phyloP scores from a whole-genome alignment of 768 basidiomycete species.

The Coprinopsis cinerea region DNA sequence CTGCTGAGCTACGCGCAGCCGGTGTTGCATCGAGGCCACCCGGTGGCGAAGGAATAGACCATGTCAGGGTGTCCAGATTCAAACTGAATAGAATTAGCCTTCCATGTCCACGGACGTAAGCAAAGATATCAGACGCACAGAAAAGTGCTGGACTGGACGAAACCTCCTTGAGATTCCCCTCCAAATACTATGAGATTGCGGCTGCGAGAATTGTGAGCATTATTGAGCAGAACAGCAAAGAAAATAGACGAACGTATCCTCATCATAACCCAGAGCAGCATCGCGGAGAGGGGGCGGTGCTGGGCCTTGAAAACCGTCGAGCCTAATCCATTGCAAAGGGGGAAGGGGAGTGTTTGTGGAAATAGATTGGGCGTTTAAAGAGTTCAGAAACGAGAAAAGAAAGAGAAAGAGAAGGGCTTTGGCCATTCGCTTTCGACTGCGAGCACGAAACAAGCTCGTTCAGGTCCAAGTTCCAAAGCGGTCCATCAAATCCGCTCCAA shows the following conservation, averaged over 20 bases:
- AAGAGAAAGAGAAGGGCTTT: constrained; percentile 16
- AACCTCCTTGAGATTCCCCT: constrained; percentile 62
- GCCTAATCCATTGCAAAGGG: constrained; percentile 72
- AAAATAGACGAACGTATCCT: constrained; percentile 28
- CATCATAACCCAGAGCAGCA: constrained; percentile 62
- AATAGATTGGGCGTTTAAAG: constrained; percentile 38
- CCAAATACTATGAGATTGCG: constrained; percentile 68
- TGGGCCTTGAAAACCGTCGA: constrained; percentile 52
- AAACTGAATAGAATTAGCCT: constrained; percentile 37
- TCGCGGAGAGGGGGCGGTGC: constrained; percentile 62
- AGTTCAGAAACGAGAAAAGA: constrained; percentile 23
- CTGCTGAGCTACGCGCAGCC: constrained; percentile 56
- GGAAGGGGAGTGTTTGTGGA: constrained; percentile 51
- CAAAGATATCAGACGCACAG: constrained; percentile 39
- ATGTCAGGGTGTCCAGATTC: constrained; percentile 52
- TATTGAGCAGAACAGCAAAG: constrained; percentile 7
- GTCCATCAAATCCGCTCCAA: no score
- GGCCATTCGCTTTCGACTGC: constrained; percentile 25
- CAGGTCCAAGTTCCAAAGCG: not conserved
- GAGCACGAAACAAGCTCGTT: not conserved
- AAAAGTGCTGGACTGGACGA: constrained; percentile 59
- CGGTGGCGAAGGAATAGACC: constrained; percentile 54
- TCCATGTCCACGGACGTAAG: constrained; percentile 1
- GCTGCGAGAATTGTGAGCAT: constrained; percentile 33
- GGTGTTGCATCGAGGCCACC: constrained; percentile 41